Evolutionary conservation across 1,284 basidiomycete genomes (phyloP).

Genomic region (Rhodotorula mucilaginosa): DNA sequence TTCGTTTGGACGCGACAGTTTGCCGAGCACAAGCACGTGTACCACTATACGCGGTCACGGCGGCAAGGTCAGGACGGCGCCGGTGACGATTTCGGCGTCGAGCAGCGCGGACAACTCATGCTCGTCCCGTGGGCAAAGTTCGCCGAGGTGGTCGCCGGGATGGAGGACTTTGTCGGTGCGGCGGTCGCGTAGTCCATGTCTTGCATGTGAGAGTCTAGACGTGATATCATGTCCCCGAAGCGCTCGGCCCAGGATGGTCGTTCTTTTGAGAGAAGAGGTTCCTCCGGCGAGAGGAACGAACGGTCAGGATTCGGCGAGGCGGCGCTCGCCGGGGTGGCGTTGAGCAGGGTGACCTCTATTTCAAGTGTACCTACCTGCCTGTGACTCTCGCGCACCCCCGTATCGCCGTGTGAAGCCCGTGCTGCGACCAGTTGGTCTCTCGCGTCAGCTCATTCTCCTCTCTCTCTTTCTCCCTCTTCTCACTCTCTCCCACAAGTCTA

Average conservation of each 20-base stretch:
- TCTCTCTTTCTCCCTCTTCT: background rate
- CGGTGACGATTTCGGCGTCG: conserved; percentile 63
- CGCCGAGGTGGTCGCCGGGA: conserved; percentile 47
- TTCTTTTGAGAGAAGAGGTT: background rate
- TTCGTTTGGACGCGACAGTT: conserved; percentile 52
- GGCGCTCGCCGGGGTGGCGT: no score
- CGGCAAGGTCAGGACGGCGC: conserved; percentile 60
- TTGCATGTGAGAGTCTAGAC: background rate
- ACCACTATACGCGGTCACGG: conserved; percentile 62
- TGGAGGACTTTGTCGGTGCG: conserved; percentile 47
- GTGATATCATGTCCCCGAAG: background rate
- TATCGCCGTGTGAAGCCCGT: background rate
- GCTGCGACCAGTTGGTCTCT: background rate
- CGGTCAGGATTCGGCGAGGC: background rate
- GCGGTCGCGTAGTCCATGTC: background rate
- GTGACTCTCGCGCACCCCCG: background rate
- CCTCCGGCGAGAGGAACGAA: background rate
- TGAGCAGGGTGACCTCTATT: background rate
- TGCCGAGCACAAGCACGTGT: conserved; percentile 64
- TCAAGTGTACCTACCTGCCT: background rate
- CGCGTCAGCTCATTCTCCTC: background rate
- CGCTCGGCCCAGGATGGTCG: background rate
- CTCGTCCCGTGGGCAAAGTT: conserved; percentile 56
- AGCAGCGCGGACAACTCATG: conserved; percentile 72
- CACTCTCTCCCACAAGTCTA: background rate